Evolutionary conservation across 768 basidiomycete genomes (phyloP), one percentile per base, ranked within the genome.

Genomic region (Tulasnella calospora): DNA sequence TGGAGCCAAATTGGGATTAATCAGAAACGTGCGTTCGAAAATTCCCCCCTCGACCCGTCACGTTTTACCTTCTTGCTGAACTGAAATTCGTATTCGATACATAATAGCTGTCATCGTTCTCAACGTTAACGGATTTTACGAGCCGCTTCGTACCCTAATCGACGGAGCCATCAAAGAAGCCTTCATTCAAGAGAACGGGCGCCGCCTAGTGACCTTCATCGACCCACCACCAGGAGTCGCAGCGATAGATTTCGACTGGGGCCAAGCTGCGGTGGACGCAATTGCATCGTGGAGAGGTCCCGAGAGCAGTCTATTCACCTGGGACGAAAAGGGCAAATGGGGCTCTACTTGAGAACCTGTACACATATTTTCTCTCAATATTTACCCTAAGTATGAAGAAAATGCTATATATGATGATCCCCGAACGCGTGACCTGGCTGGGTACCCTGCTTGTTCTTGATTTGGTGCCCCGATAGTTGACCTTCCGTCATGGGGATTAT

Each of bases 1-100:
- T 99, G 97, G 97, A 94, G 93, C 30, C 97, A 98, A 82, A 84
- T 98, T 9, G 92, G 92, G 30, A 92, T 96, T 61, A 93, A 95
- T 83, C 87, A 89, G 75, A 95, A 95, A 85, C 94, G 94, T 94
- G 82, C 80, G 89, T 80, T 8, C 10, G 21, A 35, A 33, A 57
- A 0, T n/a, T 33, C n/a, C 0, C 33, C 41, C 12, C 47, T 12
- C 33, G 4, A 0, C 1, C 23, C 27, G 23, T 19, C 41, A 2
- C 23, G 38, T 46, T 7, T 9, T 40, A n/a, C n/a, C n/a, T 40
- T 38, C 23, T 40, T 9, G 7, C 35, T 72, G 33, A 72, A 7
- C 21, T 12, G 23, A 23, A n/a, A 9, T 46, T 74, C 8, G 23
- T 15, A 35, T 47, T 75, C 70, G 79, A 82, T 33, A 79, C 80